phyloP scores from a whole-genome alignment of 2,329 filamentous ascomycete species.

The Clonostachys chloroleuca region DNA sequence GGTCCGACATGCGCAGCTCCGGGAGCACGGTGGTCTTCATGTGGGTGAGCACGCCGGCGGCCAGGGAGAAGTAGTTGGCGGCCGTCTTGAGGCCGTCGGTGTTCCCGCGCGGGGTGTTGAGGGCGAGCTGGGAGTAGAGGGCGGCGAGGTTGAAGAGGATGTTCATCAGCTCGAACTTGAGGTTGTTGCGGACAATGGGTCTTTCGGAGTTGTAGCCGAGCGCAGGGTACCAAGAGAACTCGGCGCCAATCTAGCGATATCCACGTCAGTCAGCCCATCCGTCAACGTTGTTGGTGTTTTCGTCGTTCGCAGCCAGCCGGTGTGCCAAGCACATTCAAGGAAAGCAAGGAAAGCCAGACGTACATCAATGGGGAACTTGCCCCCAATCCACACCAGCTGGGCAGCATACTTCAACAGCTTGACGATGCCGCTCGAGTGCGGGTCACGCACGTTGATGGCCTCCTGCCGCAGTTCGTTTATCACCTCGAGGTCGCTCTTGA shows the following conservation, averaged over 20 bases:
- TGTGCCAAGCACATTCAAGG: background rate
- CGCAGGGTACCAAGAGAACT: slow-evolving; percentile 95
- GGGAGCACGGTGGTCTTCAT: slow-evolving; percentile 74
- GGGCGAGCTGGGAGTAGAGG: slow-evolving; percentile 88
- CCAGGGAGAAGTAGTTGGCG: slow-evolving; percentile 83
- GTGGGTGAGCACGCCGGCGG: slow-evolving; percentile 79
- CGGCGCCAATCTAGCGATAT: slow-evolving; percentile 71
- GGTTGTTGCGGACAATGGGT: slow-evolving; percentile 61
- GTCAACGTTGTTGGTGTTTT: background rate
- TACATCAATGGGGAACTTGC: slow-evolving; percentile 95
- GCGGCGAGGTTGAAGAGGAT: slow-evolving; percentile 90
- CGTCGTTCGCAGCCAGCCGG: background rate
- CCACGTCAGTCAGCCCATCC: background rate
- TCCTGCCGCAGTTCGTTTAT: slow-evolving; percentile 81
- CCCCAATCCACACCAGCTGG: slow-evolving; percentile 87
- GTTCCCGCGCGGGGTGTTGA: slow-evolving; percentile 71
- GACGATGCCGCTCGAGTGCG: slow-evolving; percentile 79
- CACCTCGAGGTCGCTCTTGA: slow-evolving; percentile 76
- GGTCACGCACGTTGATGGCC: slow-evolving; percentile 84
- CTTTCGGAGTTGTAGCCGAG: slow-evolving; percentile 83
- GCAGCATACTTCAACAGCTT: slow-evolving; percentile 90
- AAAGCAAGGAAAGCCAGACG: slow-evolving; percentile 5
- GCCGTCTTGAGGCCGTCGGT: slow-evolving; percentile 82
- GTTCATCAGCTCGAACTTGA: slow-evolving; percentile 84
- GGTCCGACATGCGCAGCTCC: slow-evolving; percentile 73